Percentiles rank a stretch among this genome's conserved stretches.
These are phyloP conservation scores for Suillus paluster DNA, from an alignment of 768 basidiomycete species.

Conservation along the genomic window DNA sequence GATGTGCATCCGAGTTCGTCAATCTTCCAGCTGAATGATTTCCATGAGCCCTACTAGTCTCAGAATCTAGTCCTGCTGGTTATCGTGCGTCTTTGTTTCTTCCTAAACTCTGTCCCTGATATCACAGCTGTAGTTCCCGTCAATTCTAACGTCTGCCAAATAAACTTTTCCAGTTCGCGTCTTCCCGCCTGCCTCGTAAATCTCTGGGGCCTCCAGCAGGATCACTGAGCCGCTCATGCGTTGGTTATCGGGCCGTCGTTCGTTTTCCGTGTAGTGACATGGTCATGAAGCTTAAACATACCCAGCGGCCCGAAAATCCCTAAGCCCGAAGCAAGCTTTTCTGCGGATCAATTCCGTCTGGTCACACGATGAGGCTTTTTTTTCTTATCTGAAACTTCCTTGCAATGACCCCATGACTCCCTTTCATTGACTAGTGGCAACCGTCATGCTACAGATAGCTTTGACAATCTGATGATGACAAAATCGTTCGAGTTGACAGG, in stretches of 20 bases:
- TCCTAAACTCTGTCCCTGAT: no score
- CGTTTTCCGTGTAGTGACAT: background rate
- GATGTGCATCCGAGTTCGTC: no score
- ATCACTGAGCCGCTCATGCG: no score
- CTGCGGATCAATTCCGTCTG: background rate
- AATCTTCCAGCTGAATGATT: no score
- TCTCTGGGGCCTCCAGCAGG: no score
- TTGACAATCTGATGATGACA: background rate
- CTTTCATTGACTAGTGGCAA: background rate
- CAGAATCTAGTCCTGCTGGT: no score
- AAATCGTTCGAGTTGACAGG: background rate
- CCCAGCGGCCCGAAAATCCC: background rate
- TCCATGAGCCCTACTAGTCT: no score
- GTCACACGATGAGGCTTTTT: background rate
- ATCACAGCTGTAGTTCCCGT: no score
- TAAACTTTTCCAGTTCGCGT: no score
- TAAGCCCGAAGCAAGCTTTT: background rate
- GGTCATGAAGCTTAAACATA: background rate
- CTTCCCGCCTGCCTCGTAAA: no score
- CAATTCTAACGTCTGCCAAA: no score
- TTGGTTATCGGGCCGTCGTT: background rate
- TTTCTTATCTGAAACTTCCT: constrained; percentile 4
- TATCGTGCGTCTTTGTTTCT: no score
- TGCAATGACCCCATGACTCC: background rate
- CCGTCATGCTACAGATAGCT: background rate